phyloP scores from a whole-genome alignment of 805 yeast species.

The Candida saitoana region DNA sequence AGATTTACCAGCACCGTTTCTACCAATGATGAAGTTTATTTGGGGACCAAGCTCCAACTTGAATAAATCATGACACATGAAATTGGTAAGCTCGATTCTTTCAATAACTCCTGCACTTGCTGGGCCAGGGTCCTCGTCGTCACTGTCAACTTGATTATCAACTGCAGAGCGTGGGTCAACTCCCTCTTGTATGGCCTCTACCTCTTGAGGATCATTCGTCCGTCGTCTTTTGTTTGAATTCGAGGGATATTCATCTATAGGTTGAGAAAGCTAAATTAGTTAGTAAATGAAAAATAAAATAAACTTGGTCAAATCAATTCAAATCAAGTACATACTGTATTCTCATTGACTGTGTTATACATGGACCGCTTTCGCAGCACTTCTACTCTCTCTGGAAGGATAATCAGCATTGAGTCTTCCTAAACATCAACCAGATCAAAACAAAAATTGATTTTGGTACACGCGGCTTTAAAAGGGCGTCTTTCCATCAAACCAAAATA shows the following conservation, averaged over 20 bases:
- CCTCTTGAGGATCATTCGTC: background rate
- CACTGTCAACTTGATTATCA: slow-evolving; percentile 9
- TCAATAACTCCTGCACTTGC: slow-evolving; percentile 66
- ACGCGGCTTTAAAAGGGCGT: no score
- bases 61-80: slow-evolving; percentile 88
- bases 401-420: background rate
- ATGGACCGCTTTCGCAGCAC: background rate
- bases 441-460: no score
- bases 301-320: background rate
- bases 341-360: background rate
- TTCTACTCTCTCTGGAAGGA: background rate
- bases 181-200: background rate
- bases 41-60: slow-evolving; percentile 71
- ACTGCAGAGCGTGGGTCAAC: slow-evolving; percentile 6
- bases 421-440: no score
- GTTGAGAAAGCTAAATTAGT: background rate
- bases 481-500: no score
- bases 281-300: no score
- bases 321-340: background rate
- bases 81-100: slow-evolving; percentile 60
- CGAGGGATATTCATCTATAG: background rate
- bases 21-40: slow-evolving; percentile 82
- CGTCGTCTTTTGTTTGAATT: background rate
- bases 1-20: slow-evolving; percentile 88
- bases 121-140: slow-evolving; percentile 13